phyloP scores from a whole-genome alignment of 257 asterid genomes.

The Salvia splendens region DNA sequence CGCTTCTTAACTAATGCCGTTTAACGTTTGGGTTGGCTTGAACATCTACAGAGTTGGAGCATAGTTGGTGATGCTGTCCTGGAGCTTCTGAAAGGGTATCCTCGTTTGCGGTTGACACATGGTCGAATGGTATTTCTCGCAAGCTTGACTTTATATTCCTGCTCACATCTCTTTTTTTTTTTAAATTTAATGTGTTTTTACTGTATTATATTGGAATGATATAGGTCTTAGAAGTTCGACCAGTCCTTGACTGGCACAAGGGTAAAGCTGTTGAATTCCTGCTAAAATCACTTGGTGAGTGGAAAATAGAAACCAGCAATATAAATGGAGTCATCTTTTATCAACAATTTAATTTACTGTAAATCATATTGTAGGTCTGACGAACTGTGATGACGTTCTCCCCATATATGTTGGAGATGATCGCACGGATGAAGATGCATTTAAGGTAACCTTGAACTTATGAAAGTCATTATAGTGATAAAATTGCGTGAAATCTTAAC shows the following conservation, averaged over 20 bases:
- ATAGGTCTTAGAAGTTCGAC: slow-evolving; percentile 91
- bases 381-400: slow-evolving; percentile 61
- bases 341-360: slow-evolving; percentile 8
- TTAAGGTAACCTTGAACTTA: slow-evolving; percentile 55
- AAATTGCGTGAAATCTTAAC: neutral
- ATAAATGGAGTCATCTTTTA: neutral
- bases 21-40: slow-evolving; percentile 9
- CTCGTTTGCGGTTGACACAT: slow-evolving; percentile 84
- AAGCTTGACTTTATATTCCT: neutral
- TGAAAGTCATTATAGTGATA: neutral
- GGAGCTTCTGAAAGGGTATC: slow-evolving; percentile 64
- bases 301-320: neutral
- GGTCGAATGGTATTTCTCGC: slow-evolving; percentile 81
- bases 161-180: neutral
- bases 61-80: slow-evolving; percentile 58
- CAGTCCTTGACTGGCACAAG: slow-evolving; percentile 93
- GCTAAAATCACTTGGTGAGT: slow-evolving; percentile 92
- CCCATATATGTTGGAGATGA: slow-evolving; percentile 96
- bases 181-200: neutral
- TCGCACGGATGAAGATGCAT: slow-evolving; percentile 97
- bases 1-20: slow-evolving; percentile 12
- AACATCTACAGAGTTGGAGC: slow-evolving; percentile 66
- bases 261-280: slow-evolving; percentile 94
- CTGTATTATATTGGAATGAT: slow-evolving; percentile 6
- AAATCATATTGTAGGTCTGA: slow-evolving; percentile 53